Evolutionary conservation across 208 protist species (phyloP), one percentile per base, ranked within the genome.

Genomic region (Trypanosoma scelopori): DNA sequence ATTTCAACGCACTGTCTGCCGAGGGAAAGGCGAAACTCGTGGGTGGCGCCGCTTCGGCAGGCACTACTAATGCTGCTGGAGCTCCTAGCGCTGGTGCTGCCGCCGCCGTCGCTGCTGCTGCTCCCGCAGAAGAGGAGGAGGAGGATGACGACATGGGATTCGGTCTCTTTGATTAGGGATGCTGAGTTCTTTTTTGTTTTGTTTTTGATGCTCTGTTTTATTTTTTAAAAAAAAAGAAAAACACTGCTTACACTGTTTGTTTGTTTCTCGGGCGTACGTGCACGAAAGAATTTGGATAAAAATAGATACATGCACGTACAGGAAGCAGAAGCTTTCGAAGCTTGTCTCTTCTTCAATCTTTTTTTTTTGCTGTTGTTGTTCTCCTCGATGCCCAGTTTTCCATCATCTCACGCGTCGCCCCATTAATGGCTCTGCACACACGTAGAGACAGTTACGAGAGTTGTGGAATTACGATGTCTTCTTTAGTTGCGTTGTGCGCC

Each of bases 81-180:
- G 78, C 84, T 28, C 65, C 76, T 51, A 45, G 74, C 46, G 73
- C 76, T 28, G 75, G 55, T 46, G 71, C 71, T 39, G 62, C 65
- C 27, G 74, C 85, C 18, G 85, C 87, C 57, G 70, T 81, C 12
- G 69, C 79, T 28, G 83, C 76, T 16, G 72, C 69, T 23, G 62
- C 75, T 18, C 27, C 50, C 20, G 5, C 50, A 58, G 74, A 74
- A 6, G 64, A 79, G 23, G 88, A 93, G 67, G 85, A 92, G 60
- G 86, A 96, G 65, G 87, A 79, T 37, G 90, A 96, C 46, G 92
- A 94, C 64, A 94, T 94, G 87, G 91, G 85, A 68, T 94, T 96
- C 56, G 91, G 88, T 76, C 90, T 96, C 51, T 96, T 97, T 60
- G 92, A 96, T 78, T 96, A 89, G 85, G 4, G 15, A 15, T 55